These are phyloP conservation scores for Puccinia triticina DNA, from an alignment of 1,284 basidiomycete genomes.

Conservation along the genomic window DNA sequence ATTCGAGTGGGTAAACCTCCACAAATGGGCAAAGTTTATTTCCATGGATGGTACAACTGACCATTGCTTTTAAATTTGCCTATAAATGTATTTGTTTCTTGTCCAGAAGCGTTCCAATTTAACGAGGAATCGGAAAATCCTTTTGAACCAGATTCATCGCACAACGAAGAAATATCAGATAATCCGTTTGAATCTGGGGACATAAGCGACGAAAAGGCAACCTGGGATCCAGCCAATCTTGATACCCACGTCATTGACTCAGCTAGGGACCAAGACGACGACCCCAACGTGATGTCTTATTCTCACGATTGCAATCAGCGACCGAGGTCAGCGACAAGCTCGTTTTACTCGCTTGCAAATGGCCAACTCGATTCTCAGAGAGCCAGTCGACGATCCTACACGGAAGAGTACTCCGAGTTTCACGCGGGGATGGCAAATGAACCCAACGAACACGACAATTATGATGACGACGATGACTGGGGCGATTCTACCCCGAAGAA, in stretches of 20 bases:
- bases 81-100: background rate
- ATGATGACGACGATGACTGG: constrained; percentile 42
- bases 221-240: background rate
- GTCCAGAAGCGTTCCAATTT: background rate
- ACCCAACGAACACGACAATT: background rate
- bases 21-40: background rate
- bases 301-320: background rate
- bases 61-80: background rate
- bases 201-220: constrained; percentile 4
- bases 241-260: background rate
- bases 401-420: constrained; percentile 25
- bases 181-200: constrained; percentile 1
- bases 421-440: constrained; percentile 12
- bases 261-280: too few species aligned
- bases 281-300: background rate
- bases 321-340: background rate
- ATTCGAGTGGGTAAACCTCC: background rate
- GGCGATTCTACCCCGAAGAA: background rate
- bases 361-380: constrained; percentile 9
- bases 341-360: background rate
- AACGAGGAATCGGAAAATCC: background rate
- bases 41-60: background rate
- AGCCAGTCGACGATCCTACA: constrained; percentile 24
- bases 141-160: background rate
- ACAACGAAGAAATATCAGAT: background rate